Percentiles rank a stretch among this genome's conserved stretches.
Evolutionary conservation across 73 alveolate genomes (phyloP).

Genomic region (Durusdinium trenchii): DNA sequence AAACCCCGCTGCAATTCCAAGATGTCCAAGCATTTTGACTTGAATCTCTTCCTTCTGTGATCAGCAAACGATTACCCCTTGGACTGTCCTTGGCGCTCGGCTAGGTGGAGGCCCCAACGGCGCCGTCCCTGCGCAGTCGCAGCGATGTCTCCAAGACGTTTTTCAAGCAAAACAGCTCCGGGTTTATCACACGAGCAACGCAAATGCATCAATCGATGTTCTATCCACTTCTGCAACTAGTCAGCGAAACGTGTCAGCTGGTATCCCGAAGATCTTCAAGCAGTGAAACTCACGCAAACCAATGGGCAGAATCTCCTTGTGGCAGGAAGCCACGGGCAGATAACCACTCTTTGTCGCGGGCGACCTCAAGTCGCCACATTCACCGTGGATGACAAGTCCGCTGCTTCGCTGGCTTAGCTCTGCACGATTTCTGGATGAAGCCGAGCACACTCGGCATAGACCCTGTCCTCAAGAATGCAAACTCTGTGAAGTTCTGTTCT

Average conservation of each 20-base stretch:
- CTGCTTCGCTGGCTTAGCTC: not conserved
- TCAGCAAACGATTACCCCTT: not conserved
- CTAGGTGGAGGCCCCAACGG: conserved; percentile 83
- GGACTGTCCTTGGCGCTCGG: conserved; percentile 78
- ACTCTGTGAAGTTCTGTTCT: too few relatives aligned
- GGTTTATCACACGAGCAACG: too few relatives aligned
- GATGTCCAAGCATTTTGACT: not conserved
- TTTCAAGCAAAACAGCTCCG: too few relatives aligned
- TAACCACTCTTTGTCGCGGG: conserved; percentile 83
- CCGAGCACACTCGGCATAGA: conserved; percentile 94
- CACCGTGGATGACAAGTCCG: not conserved
- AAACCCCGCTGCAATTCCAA: not conserved
- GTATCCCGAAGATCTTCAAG: too few relatives aligned
- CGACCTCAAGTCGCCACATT: not conserved
- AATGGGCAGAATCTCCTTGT: too few relatives aligned
- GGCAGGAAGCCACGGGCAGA: conserved; percentile 94
- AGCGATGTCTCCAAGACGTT: not conserved
- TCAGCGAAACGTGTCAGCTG: too few relatives aligned
- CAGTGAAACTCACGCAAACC: too few relatives aligned
- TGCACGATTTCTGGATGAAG: conserved; percentile 70
- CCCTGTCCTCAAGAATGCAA: conserved; percentile 62
- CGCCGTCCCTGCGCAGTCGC: conserved; percentile 31
- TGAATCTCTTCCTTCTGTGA: not conserved
- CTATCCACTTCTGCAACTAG: too few relatives aligned
- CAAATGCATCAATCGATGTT: too few relatives aligned